Evolutionary conservation across 345 rosid genomes (phyloP), one percentile per base, ranked within the genome.

Genomic region (Aethionema arabicum): DNA sequence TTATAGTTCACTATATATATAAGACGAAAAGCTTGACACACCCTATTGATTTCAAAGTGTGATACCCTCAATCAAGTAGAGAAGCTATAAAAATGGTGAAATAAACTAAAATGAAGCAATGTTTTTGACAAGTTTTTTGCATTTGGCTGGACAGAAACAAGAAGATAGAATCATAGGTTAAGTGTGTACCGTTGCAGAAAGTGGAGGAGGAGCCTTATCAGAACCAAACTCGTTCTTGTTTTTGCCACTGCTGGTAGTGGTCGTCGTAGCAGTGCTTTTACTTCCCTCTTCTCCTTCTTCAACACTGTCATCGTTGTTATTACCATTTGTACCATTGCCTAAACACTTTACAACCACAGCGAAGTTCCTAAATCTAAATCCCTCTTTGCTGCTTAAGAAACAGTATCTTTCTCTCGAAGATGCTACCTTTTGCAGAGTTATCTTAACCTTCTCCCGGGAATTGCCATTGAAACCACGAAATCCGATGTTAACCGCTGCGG

Each of bases 111-210:
- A 42, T 52, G 3, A 52, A 30, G 39, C 13, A 47, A 11, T 4
- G 33, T 3, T 16, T 66, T 2, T 47, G 33, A 6, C 45, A 32
- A 21, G 27, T 38, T 9, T 37, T 37, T 36, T 32, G 40, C 40
- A 65, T 47, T 33, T 52, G 46, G 12, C 11, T 11, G 9, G 12
- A 51, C 38, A 60, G 39, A 43, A 44, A 32, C n/a, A n/a, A 10
- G 13, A 43, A 44, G n/a, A 32, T 32, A 30, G 9, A 52, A 4
- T 39, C 16, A 35, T 37, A 42, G 32, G 56, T 3, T 3, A 56
- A 46, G 12, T 10, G 16, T 38, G 56, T 77, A 85, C 92, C 85
- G 68, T 61, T 47, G 85, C 77, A 60, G 91, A 79, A 74, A 75
- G 77, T 21, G 82, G 55, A 69, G 83, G 55, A 69, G 83, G 2